These are phyloP conservation scores for Dictyostelium intermedium DNA, from an alignment of 78 protist genomes.

Conservation along the genomic window DNA sequence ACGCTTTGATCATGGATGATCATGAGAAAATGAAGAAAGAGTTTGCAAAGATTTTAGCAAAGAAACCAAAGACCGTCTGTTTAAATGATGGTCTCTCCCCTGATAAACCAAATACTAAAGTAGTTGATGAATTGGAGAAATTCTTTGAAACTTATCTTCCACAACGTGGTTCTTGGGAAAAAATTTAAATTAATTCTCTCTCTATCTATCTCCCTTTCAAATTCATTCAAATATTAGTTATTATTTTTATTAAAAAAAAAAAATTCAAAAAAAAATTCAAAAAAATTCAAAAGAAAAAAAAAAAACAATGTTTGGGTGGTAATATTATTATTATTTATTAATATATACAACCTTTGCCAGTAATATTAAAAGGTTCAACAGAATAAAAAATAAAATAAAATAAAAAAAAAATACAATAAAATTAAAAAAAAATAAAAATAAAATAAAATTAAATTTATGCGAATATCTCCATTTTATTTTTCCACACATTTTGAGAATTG, in stretches of 20 bases:
- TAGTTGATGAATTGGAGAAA: constrained; percentile 21
- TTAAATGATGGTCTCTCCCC: constrained; percentile 51
- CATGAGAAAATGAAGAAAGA: constrained; percentile 38
- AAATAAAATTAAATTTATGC: too few species aligned
- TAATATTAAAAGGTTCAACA: background rate
- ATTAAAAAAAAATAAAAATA: background rate
- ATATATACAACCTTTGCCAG: background rate
- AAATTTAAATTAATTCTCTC: background rate
- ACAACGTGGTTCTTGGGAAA: constrained; percentile 36
- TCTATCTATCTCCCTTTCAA: background rate
- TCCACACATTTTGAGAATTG: background rate
- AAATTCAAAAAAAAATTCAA: background rate
- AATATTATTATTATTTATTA: background rate
- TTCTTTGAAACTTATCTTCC: constrained; percentile 62
- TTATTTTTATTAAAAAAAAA: background rate
- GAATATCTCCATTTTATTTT: too few species aligned
- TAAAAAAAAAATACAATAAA: too few species aligned
- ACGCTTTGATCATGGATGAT: constrained; percentile 57
- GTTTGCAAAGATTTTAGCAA: background rate
- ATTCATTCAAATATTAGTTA: background rate
- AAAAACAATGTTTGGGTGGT: background rate
- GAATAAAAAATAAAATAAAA: too few species aligned
- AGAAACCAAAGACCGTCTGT: constrained; percentile 62
- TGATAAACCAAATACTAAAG: constrained; percentile 52
- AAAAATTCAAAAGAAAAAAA: background rate